Percentiles rank a stretch among this genome's conserved stretches.
These are phyloP conservation scores for Berkeleyomyces basicola DNA, from an alignment of 2,329 filamentous ascomycete species.

Conservation along the genomic window DNA sequence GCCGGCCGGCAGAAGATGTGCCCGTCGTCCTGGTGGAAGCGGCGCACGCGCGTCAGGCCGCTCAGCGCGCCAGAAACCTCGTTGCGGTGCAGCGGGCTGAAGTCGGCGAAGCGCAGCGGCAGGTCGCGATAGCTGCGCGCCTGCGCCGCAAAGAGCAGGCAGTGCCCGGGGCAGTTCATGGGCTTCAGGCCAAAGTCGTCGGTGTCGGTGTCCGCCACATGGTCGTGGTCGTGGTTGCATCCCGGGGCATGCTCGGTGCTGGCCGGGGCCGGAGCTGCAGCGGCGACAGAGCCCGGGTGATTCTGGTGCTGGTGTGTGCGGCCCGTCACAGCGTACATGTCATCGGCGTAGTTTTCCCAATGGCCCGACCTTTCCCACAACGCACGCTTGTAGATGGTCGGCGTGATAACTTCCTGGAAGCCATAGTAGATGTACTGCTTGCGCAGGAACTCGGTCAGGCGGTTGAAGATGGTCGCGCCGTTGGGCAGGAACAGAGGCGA, in stretches of 20 bases:
- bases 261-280: neutral
- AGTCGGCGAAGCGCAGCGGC: conserved; percentile 73
- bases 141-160: conserved; percentile 62
- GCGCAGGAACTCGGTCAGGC: conserved; percentile 64
- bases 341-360: conserved; percentile 76
- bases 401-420: conserved; percentile 76
- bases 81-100: conserved; percentile 73
- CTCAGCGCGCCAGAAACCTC: conserved; percentile 68
- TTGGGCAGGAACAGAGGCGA: conserved; percentile 74
- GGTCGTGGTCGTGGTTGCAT: conserved; percentile 17
- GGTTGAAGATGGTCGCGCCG: conserved; percentile 69
- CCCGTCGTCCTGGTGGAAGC: conserved; percentile 82
- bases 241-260: neutral
- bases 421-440: conserved; percentile 73
- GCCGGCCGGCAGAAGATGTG: conserved; percentile 75
- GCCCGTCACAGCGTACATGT: conserved; percentile 73
- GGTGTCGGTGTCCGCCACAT: conserved; percentile 30
- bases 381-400: conserved; percentile 78
- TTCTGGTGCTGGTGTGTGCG: conserved; percentile 20
- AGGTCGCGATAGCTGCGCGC: conserved; percentile 63
- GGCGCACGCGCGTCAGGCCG: conserved; percentile 65
- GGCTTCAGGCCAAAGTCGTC: conserved; percentile 74
- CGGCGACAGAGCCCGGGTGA: neutral
- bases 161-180: conserved; percentile 88
- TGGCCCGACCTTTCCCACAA: conserved; percentile 78